Percentiles rank a stretch among this genome's conserved stretches.
phyloP scores from a whole-genome alignment of 108 stramenopile genomes.

The Epithemia pelagica region DNA sequence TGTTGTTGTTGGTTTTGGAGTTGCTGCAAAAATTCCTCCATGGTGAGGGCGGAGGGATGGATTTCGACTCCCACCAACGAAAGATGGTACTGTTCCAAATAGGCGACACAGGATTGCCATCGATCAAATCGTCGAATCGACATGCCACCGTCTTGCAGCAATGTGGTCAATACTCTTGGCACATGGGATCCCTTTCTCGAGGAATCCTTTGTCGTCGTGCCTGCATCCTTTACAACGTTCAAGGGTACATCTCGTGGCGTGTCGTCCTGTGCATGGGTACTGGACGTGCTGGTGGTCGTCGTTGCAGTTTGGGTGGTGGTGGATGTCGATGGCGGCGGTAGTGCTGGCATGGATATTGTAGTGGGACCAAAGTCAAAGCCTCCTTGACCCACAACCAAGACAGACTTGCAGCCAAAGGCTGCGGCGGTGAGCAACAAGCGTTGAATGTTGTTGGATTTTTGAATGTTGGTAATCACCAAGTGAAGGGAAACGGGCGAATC shows the following conservation, averaged over 20 bases:
- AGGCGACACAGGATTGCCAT: conserved; percentile 56
- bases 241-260: neutral
- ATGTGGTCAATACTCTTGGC: conserved; percentile 16
- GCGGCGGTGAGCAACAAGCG: conserved; percentile 47
- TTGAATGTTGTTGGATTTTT: conserved; percentile 55
- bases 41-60: conserved; percentile 32
- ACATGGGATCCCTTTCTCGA: conserved; percentile 15
- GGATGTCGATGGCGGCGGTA: too few species aligned
- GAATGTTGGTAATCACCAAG: conserved; percentile 73
- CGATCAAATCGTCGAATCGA: conserved; percentile 40
- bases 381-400: conserved; percentile 71
- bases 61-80: conserved; percentile 75
- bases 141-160: conserved; percentile 7
- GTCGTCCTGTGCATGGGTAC: neutral
- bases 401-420: conserved; percentile 52
- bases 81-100: conserved; percentile 32
- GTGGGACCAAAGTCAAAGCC: conserved; percentile 35
- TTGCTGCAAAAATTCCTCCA: conserved; percentile 30
- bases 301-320: neutral
- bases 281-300: neutral
- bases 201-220: neutral
- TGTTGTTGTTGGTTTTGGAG: conserved; percentile 8
- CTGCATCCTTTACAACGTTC: neutral
- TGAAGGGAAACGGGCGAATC: conserved; percentile 26
- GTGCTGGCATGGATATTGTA: too few species aligned